These are phyloP conservation scores for Wickerhamomyces mucosus DNA, from an alignment of 805 yeast species.

Conservation along the genomic window DNA sequence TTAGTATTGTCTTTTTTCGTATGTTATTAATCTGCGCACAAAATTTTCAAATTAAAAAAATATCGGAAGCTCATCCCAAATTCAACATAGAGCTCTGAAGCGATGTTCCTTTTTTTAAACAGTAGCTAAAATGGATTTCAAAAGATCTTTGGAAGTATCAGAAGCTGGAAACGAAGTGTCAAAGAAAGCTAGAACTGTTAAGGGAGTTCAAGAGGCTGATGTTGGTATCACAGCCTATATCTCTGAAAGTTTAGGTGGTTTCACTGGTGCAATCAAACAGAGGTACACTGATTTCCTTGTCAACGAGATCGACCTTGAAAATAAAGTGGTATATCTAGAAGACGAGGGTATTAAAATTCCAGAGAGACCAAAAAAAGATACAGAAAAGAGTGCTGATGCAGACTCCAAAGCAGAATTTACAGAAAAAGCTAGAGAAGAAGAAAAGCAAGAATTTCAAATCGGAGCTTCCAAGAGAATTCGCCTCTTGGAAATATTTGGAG, in stretches of 20 bases:
- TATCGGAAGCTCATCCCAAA: conserved; percentile 7
- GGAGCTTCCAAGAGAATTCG: conserved; percentile 35
- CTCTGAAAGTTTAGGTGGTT: conserved; percentile 47
- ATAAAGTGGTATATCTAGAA: conserved; percentile 60
- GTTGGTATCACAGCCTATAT: conserved; percentile 82
- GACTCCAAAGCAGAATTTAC: conserved; percentile 18
- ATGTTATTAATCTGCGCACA: not conserved
- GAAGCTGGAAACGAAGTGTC: conserved; percentile 15
- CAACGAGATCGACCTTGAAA: conserved; percentile 68
- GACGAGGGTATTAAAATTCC: conserved; percentile 54
- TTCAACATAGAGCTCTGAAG: not conserved
- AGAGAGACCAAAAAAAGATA: conserved; percentile 4
- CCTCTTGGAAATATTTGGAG: conserved; percentile 48
- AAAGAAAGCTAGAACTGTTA: conserved; percentile 4
- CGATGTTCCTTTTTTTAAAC: too few species aligned
- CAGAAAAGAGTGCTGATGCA: conserved; percentile 11
- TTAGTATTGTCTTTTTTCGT: too few species aligned
- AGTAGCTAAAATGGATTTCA: too few species aligned
- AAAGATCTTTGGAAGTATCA: conserved; percentile 5
- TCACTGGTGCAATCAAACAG: conserved; percentile 74
- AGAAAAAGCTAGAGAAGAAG: conserved; percentile 9
- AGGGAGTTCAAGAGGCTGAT: conserved; percentile 57
- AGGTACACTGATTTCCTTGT: conserved; percentile 91
- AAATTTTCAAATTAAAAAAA: conserved; percentile 6
- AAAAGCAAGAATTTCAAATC: conserved; percentile 28